A percentile compares a stretch with the other conserved stretches of the same genome.
phyloP scores from a whole-genome alignment of 495 filamentous ascomycete genomes.

The Xylaria castorea region DNA sequence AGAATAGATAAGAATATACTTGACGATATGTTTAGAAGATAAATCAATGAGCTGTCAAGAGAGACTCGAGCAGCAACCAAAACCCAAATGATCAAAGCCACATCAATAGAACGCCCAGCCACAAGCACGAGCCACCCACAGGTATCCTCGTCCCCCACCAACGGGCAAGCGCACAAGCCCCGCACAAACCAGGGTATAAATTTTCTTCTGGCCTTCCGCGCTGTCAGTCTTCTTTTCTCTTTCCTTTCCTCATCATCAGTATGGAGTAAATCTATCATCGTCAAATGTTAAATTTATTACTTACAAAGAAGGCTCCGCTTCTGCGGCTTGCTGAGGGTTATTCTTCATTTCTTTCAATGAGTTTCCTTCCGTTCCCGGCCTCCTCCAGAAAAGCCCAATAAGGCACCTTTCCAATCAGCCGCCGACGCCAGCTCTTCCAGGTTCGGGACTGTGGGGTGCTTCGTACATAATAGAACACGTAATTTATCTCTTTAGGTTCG shows the following conservation, averaged over 20 bases:
- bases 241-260: conserved; percentile 57
- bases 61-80: background rate
- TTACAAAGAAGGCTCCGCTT: conserved; percentile 54
- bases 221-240: conserved; percentile 18
- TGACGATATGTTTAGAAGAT: background rate
- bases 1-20: background rate
- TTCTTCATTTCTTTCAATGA: conserved; percentile 49
- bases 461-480: conserved; percentile 46
- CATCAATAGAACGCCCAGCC: background rate
- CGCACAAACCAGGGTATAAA: conserved; percentile 34
- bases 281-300: conserved; percentile 50
- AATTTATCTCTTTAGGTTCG: background rate
- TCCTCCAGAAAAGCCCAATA: conserved; percentile 50
- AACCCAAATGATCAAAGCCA: conserved; percentile 10
- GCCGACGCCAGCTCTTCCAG: conserved; percentile 47
- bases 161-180: conserved; percentile 18
- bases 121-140: background rate
- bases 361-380: conserved; percentile 64
- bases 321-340: conserved; percentile 63
- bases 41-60: background rate
- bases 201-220: conserved; percentile 4
- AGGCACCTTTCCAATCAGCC: conserved; percentile 50
- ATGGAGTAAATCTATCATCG: conserved; percentile 49
- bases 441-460: conserved; percentile 62
- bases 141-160: conserved; percentile 28